These are phyloP conservation scores for Mortierella polycephala DNA, from an alignment of 371 early-diverging fungal species.

Conservation along the genomic window DNA sequence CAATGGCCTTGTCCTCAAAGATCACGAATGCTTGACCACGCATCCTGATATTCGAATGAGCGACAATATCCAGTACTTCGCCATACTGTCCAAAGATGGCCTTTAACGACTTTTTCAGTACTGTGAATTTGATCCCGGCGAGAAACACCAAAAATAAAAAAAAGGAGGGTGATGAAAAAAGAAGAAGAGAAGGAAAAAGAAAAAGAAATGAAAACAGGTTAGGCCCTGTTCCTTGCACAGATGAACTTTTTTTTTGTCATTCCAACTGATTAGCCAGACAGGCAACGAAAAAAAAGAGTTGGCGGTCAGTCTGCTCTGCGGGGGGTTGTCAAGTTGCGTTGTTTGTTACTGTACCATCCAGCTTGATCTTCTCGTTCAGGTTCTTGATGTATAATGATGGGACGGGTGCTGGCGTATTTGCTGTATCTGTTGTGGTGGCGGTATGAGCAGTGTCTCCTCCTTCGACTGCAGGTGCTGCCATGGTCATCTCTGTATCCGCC, in stretches of 20 bases:
- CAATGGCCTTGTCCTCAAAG: slow-evolving; percentile 80
- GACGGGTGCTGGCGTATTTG: slow-evolving; percentile 67
- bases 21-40: slow-evolving; percentile 97
- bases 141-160: neutral
- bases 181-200: neutral
- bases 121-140: slow-evolving; percentile 51
- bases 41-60: slow-evolving; percentile 79
- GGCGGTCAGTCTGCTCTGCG: no score
- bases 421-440: neutral
- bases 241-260: no score
- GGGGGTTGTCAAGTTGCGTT: neutral
- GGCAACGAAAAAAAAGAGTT: no score
- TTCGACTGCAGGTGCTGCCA: slow-evolving; percentile 7
- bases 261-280: no score
- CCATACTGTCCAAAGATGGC: slow-evolving; percentile 89
- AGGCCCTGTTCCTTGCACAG: no score
- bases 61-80: slow-evolving; percentile 88
- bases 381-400: slow-evolving; percentile 90
- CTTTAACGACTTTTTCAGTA: slow-evolving; percentile 80
- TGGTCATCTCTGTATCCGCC: slow-evolving; percentile 27
- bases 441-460: neutral
- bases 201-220: no score
- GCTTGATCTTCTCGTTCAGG: slow-evolving; percentile 88
- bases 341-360: slow-evolving; percentile 64
- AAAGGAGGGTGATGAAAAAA: slow-evolving; percentile 1